Evolutionary conservation across 192 early-diverging fungal species (phyloP).

Genomic region (Coemansia sp.): DNA sequence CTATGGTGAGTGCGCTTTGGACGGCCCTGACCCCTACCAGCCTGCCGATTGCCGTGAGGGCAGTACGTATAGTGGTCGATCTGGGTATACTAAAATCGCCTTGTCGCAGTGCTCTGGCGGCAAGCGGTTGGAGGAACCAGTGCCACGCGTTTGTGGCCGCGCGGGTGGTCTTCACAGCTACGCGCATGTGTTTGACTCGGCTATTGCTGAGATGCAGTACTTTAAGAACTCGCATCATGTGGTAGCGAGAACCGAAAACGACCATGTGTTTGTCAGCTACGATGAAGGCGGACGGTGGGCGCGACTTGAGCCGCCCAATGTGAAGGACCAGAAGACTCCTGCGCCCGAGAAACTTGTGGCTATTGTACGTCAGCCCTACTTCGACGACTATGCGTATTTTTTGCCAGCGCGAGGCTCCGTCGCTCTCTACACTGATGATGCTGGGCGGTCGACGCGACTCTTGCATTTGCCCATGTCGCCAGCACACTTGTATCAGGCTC

Average conservation of each 20-base stretch:
- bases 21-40: conserved; percentile 73
- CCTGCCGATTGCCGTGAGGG: conserved; percentile 69
- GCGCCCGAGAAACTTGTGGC: conserved; percentile 39
- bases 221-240: conserved; percentile 62
- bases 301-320: conserved; percentile 22
- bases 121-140: conserved; percentile 58
- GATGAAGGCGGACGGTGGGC: conserved; percentile 68
- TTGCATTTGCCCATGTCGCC: conserved; percentile 63
- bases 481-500: conserved; percentile 58
- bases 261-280: conserved; percentile 56
- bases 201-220: conserved; percentile 63
- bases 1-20: conserved; percentile 63
- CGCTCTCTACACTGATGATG: conserved; percentile 64
- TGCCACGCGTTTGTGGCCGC: conserved; percentile 70
- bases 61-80: conserved; percentile 65
- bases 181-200: conserved; percentile 37
- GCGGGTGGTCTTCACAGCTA: conserved; percentile 36
- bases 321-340: background rate
- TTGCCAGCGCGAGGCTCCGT: conserved; percentile 49
- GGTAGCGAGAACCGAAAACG: conserved; percentile 55
- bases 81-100: conserved; percentile 79
- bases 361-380: conserved; percentile 65
- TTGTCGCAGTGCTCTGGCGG: conserved; percentile 78
- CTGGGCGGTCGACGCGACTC: conserved; percentile 55
- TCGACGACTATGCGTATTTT: conserved; percentile 62